Evolutionary conservation across 1,284 basidiomycete genomes (phyloP), one percentile per base, ranked within the genome.

Genomic region (Sporisorium scitamineum): DNA sequence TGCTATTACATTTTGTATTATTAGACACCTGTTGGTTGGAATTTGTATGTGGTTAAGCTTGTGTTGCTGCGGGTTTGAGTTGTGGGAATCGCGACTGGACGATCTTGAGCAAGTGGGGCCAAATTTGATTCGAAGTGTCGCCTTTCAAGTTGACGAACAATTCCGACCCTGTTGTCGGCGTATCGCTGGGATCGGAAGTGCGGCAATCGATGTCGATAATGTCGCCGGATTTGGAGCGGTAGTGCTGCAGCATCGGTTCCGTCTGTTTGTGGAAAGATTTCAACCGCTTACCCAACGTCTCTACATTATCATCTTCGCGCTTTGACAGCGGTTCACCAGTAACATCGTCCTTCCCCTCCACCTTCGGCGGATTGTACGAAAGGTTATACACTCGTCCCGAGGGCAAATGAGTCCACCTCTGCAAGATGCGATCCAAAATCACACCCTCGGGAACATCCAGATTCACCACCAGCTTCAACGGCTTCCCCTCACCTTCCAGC

Each of bases 291-390:
- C 90, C 88, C 85, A 96, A 97, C 26, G 91, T 90, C 86, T 93
- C 93, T 11, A 94, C 92, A 80, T 94, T 93, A 85, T 99, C 95
- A 84, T 99, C 95, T 26, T 94, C 92, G 44, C 97, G 89, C 85
- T 94, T 94, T 26, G 89, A 91, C 24, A 99, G 88, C 6, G 92
- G 90, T 85, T 99, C 95, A 27, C 95, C 95, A 0, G 96, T 98
- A 67, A 92, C 87, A 84, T 99, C 95, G 87, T 98, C 97, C 65
- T 90, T 88, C 5, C 96, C 96, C 3, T 91, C 88, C 0, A 92
- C 90, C 80, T 92, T 92, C 18, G 97, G 97, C 24, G 90, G 92
- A 86, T 96, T 97, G 87, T 80, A 85, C 16, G 69, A 74, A 32
- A 83, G 72, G 57, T 85, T 83, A 70, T 99, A 99, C 16, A 98